Evolutionary conservation across 2,329 filamentous ascomycete species (phyloP), one percentile per base, ranked within the genome.

Genomic region (Neocucurbitaria cava): DNA sequence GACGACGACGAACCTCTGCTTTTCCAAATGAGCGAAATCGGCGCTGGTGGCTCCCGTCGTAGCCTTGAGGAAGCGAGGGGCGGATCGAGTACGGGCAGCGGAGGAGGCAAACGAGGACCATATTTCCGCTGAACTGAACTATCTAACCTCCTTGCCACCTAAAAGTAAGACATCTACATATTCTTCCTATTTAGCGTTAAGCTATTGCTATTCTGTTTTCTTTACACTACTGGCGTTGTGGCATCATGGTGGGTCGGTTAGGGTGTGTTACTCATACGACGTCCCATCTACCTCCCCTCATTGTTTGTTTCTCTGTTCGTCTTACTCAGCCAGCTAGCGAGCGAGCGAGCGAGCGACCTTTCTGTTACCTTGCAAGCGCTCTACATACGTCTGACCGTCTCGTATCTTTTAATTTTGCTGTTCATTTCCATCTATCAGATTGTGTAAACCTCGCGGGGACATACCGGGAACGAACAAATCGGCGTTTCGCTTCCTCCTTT

Each of bases 21-120:
- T 9, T 91, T 91, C 72, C 87, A 89, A 59, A 86, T 91, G 81
- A 89, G 87, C 31, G 89, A 91, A 72, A 84, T 90, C 69, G 86
- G 87, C 61, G 59, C 67, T 5, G 69, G 68, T 10, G 70, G 67
- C 7, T 72, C 70, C 9, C 62, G 74, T 5, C 69, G 74, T 39
- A 77, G 74, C 47, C 59, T 77, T 8, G 74, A 77, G 49, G 74
- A 76, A 56, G 65, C 65, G 24, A 58, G 72, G 52, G 71, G 72
- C 8, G 71, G 68, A 8, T 59, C 67, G 3, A 65, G 65, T 21
- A 62, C 64, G 6, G 68, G 68, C 4, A 68, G 60, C 26, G 65
- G 61, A 24, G 64, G 65, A 24, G 64, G 65, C 3, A 69, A 66
- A 28, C 64, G 71, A 48, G 65, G 64, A 42, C 69, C 70, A 9